Percentiles rank a stretch among this genome's conserved stretches.
phyloP scores from a whole-genome alignment of 2,329 filamentous ascomycete species.

The Phialophora tarda region DNA sequence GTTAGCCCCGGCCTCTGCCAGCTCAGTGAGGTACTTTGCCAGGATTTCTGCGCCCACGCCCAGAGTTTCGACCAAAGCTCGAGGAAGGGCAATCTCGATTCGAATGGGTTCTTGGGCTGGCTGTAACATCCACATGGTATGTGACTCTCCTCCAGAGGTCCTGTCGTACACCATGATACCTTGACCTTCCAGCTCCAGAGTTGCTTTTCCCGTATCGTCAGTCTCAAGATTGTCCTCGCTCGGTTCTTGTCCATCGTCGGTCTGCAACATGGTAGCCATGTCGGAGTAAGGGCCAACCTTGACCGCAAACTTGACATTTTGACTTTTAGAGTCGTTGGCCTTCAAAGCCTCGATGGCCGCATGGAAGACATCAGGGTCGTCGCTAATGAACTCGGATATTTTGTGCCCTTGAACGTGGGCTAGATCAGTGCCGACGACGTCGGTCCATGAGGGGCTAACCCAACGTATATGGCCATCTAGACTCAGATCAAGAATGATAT shows the following conservation, averaged over 20 bases:
- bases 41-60: slow-evolving; percentile 94
- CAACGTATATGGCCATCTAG: slow-evolving; percentile 89
- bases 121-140: slow-evolving; percentile 99
- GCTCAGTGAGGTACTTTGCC: slow-evolving; percentile 86
- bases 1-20: slow-evolving; percentile 81
- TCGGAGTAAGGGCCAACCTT: slow-evolving; percentile 72
- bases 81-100: slow-evolving; percentile 92
- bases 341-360: slow-evolving; percentile 87
- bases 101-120: slow-evolving; percentile 86
- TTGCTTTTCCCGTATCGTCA: slow-evolving; percentile 41
- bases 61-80: slow-evolving; percentile 86
- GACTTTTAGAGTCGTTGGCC: slow-evolving; percentile 89
- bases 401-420: slow-evolving; percentile 75
- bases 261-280: slow-evolving; percentile 53
- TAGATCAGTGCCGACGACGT: slow-evolving; percentile 81
- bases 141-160: slow-evolving; percentile 73
- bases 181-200: slow-evolving; percentile 86
- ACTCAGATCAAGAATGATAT: slow-evolving; percentile 92
- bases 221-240: slow-evolving; percentile 43
- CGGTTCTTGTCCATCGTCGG: slow-evolving; percentile 43
- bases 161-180: slow-evolving; percentile 98
- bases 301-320: slow-evolving; percentile 82
- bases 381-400: slow-evolving; percentile 80
- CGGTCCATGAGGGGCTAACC: slow-evolving; percentile 95
- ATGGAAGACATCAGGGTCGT: slow-evolving; percentile 78